Conservation (phyloP, 768 basidiomycete species). For the Cubamyces sp. region DNA sequence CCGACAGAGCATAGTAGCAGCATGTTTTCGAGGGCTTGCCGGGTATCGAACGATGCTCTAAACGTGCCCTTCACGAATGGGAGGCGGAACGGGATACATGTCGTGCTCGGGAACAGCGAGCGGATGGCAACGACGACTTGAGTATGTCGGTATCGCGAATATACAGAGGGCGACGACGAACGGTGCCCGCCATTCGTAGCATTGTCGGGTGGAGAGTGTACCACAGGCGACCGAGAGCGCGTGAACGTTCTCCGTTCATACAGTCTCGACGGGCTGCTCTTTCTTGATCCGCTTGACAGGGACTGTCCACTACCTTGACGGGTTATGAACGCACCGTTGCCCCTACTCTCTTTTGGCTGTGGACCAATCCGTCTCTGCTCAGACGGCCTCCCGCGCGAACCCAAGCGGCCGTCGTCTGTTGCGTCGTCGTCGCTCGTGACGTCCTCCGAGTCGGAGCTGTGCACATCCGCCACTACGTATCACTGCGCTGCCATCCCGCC, state of each 20-base stretch:
- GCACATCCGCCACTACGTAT: background rate
- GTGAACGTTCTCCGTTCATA: constrained; percentile 55
- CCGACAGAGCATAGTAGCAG: constrained; percentile 67
- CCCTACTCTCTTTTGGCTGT: constrained; percentile 14
- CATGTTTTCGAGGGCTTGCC: constrained; percentile 65
- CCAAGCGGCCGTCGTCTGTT: constrained; percentile 28
- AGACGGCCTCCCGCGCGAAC: constrained; percentile 28
- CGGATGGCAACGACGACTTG: constrained; percentile 27
- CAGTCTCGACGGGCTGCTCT: constrained; percentile 40
- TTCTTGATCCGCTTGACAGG: constrained; percentile 44
- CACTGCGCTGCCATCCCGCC: background rate
- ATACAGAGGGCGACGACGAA: constrained; percentile 46
- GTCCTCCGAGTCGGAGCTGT: constrained; percentile 31
- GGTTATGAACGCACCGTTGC: constrained; percentile 13
- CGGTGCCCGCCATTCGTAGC: constrained; percentile 37
- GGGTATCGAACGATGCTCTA: constrained; percentile 60
- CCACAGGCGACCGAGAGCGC: constrained; percentile 72
- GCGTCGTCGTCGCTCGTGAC: constrained; percentile 30
- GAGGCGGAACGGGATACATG: constrained; percentile 50
- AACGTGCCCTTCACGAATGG: constrained; percentile 46
- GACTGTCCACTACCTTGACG: constrained; percentile 18
- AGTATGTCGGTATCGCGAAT: constrained; percentile 46
- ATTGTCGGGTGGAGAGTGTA: constrained; percentile 35
- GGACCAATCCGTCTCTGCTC: constrained; percentile 21
- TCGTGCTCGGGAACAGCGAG: constrained; percentile 51